A percentile compares a stretch with the other conserved stretches of the same genome.
Evolutionary conservation across 768 basidiomycete species (phyloP).

Genomic region (Cyclocybe cylindracea): DNA sequence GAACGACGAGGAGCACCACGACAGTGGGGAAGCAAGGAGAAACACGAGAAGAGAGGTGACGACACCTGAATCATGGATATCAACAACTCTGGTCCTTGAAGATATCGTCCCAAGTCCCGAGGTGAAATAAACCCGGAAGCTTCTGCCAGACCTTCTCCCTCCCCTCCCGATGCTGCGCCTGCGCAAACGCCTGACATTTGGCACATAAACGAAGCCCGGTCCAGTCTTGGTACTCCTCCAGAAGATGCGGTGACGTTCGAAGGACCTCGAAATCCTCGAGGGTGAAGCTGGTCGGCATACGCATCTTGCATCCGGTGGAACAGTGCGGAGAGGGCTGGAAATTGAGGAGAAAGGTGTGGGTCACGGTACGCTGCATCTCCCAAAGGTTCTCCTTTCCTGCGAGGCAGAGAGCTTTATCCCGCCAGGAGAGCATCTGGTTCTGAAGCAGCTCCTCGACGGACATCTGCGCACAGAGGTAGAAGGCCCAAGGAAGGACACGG

Average conservation of each 20-base stretch:
- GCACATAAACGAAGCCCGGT: slow-evolving; percentile 29
- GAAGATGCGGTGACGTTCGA: slow-evolving; percentile 35
- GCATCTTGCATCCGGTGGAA: slow-evolving; percentile 24
- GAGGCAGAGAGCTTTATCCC: slow-evolving; percentile 41
- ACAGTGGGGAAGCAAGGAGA: too few species aligned
- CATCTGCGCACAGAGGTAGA: slow-evolving; percentile 45
- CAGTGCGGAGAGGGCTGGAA: slow-evolving; percentile 32
- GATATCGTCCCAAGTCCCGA: slow-evolving; percentile 41
- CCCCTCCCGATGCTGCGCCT: too few species aligned
- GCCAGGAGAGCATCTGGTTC: slow-evolving; percentile 38
- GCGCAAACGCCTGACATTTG: slow-evolving; percentile 29
- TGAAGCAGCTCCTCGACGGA: slow-evolving; percentile 32
- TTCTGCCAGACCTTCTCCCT: too few species aligned
- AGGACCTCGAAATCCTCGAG: slow-evolving; percentile 33
- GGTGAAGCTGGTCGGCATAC: too few species aligned
- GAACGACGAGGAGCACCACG: too few species aligned
- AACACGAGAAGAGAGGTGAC: too few species aligned
- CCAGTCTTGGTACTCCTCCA: slow-evolving; percentile 39
- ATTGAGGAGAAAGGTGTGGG: slow-evolving; percentile 37
- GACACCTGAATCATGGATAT: slow-evolving; percentile 1
- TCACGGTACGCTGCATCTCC: slow-evolving; percentile 37
- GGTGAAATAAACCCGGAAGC: slow-evolving; percentile 35
- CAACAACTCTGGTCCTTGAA: slow-evolving; percentile 33
- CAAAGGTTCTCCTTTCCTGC: too few species aligned
- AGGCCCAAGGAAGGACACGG: slow-evolving; percentile 45